phyloP scores from a whole-genome alignment of 1,284 basidiomycete genomes.

The Papiliotrema fonsecae region DNA sequence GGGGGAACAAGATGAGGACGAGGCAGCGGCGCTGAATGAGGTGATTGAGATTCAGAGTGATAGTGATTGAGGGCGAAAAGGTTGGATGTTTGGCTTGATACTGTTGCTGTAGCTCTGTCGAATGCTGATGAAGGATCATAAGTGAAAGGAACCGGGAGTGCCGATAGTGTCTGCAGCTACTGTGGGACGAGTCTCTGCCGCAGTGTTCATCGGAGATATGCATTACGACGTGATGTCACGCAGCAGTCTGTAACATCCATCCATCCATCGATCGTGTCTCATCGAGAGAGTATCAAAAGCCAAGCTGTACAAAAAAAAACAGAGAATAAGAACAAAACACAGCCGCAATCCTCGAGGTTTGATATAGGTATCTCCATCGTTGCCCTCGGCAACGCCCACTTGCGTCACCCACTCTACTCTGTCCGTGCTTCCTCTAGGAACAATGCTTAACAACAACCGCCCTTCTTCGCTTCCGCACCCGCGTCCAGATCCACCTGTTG shows the following conservation, averaged over 20 bases:
- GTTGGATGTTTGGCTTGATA: too few relatives aligned
- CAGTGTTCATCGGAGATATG: too few relatives aligned
- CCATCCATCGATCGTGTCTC: neutral
- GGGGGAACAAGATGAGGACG: neutral
- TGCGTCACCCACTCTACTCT: neutral
- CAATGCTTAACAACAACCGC: conserved; percentile 36
- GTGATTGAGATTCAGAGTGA: neutral
- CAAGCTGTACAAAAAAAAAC: neutral
- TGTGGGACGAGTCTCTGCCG: too few relatives aligned
- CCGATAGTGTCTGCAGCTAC: too few relatives aligned
- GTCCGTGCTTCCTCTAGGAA: neutral
- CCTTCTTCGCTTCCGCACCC: conserved; percentile 48
- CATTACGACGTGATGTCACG: too few relatives aligned
- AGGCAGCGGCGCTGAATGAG: neutral
- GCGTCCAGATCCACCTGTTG: conserved; percentile 68
- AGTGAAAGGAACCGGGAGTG: too few relatives aligned
- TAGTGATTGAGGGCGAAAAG: neutral
- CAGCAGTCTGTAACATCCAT: too few relatives aligned
- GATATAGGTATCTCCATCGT: neutral
- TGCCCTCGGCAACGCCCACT: neutral
- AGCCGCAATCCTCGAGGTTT: neutral
- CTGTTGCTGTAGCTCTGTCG: too few relatives aligned
- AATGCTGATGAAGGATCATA: too few relatives aligned
- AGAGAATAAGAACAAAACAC: neutral
- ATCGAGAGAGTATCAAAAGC: neutral